phyloP scores from a whole-genome alignment of 192 early-diverging fungal species.

The Piromyces finnis region DNA sequence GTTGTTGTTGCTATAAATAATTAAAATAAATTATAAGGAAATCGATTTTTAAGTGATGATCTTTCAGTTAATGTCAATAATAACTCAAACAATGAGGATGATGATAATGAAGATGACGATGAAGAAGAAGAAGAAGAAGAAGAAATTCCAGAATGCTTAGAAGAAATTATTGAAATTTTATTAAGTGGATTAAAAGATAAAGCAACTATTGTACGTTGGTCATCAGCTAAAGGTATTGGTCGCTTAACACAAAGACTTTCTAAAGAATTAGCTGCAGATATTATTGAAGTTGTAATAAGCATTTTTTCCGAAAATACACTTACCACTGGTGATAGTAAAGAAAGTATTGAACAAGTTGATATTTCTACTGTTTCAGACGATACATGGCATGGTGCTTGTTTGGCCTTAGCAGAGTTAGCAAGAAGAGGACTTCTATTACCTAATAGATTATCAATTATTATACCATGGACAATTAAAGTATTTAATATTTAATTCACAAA shows the following conservation, averaged over 20 bases:
- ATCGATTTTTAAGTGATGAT: neutral
- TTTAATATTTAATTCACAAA: neutral
- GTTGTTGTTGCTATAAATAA: no score
- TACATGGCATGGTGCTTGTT: slow-evolving; percentile 86
- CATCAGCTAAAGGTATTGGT: slow-evolving; percentile 89
- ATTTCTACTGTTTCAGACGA: slow-evolving; percentile 67
- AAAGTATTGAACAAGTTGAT: slow-evolving; percentile 16
- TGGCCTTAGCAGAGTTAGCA: slow-evolving; percentile 81
- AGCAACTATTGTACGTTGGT: slow-evolving; percentile 93
- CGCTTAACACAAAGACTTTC: slow-evolving; percentile 68
- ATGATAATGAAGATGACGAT: slow-evolving; percentile 4
- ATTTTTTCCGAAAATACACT: slow-evolving; percentile 71
- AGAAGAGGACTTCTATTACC: slow-evolving; percentile 69
- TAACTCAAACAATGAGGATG: slow-evolving; percentile 10
- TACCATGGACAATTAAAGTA: slow-evolving; percentile 64
- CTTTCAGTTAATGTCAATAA: slow-evolving; percentile 5
- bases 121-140: slow-evolving; percentile 33
- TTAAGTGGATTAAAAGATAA: slow-evolving; percentile 67
- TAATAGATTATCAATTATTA: slow-evolving; percentile 37
- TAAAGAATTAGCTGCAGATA: slow-evolving; percentile 58
- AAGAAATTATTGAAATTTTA: slow-evolving; percentile 65
- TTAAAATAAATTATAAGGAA: neutral
- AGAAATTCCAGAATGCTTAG: slow-evolving; percentile 68
- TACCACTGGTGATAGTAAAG: slow-evolving; percentile 6
- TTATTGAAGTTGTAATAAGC: slow-evolving; percentile 56